Percentiles rank a stretch among this genome's conserved stretches.
phyloP scores from a whole-genome alignment of 1,284 basidiomycete species.

The Trichosporon ovoides region DNA sequence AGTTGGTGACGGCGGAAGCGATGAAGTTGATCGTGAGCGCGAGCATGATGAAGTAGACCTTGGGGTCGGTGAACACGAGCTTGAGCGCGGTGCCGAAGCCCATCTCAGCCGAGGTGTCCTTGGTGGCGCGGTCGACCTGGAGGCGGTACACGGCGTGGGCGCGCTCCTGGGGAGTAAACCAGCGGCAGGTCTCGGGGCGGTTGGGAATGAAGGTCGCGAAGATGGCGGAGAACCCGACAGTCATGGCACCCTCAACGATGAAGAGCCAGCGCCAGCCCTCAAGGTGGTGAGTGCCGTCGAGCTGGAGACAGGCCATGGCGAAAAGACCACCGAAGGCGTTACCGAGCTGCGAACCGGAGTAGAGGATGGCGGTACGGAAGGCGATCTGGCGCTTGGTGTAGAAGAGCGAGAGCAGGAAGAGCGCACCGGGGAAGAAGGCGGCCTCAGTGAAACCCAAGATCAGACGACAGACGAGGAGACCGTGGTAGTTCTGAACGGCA shows the following conservation, averaged over 20 bases:
- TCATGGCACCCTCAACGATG: slow-evolving; percentile 30
- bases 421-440: slow-evolving; percentile 39
- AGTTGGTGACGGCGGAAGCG: slow-evolving; percentile 42
- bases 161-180: slow-evolving; percentile 33
- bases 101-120: slow-evolving; percentile 33
- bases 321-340: slow-evolving; percentile 42
- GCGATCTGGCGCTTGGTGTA: slow-evolving; percentile 40
- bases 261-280: slow-evolving; percentile 41
- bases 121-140: slow-evolving; percentile 33
- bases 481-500: slow-evolving; percentile 28
- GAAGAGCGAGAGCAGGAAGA: slow-evolving; percentile 39
- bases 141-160: slow-evolving; percentile 39
- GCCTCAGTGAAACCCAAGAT: slow-evolving; percentile 36
- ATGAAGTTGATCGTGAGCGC: slow-evolving; percentile 27
- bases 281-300: slow-evolving; percentile 35
- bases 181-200: slow-evolving; percentile 31
- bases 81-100: slow-evolving; percentile 26
- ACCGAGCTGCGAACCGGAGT: slow-evolving; percentile 39
- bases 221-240: slow-evolving; percentile 33
- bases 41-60: slow-evolving; percentile 35
- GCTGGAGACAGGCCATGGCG: slow-evolving; percentile 26
- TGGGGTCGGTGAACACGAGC: slow-evolving; percentile 36
- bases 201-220: slow-evolving; percentile 41
- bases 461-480: slow-evolving; percentile 24
- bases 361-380: slow-evolving; percentile 31